A percentile compares a stretch with the other conserved stretches of the same genome.
Conservation (phyloP, 2,329 filamentous ascomycete species). For the Pseudocercospora ulei region DNA sequence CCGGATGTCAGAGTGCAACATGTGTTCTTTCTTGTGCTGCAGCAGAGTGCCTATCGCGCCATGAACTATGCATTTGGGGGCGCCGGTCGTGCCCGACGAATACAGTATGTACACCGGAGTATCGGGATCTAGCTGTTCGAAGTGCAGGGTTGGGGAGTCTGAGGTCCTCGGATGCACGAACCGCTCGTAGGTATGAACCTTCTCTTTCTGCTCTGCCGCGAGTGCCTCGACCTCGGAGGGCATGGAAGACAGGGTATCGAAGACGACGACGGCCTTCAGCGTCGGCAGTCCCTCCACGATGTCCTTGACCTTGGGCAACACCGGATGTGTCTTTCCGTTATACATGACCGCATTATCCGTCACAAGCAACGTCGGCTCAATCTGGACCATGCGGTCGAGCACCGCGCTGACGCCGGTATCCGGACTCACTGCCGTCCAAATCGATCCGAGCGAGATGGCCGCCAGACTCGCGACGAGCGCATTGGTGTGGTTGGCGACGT, state of each 20-base stretch:
- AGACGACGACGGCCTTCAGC: slow-evolving; percentile 62
- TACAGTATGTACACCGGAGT: slow-evolving; percentile 92
- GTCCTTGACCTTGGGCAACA: slow-evolving; percentile 65
- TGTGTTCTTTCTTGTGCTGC: slow-evolving; percentile 95
- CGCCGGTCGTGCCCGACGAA: slow-evolving; percentile 77
- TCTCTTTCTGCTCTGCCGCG: slow-evolving; percentile 12
- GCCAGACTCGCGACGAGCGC: slow-evolving; percentile 82
- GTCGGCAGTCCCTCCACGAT: slow-evolving; percentile 59
- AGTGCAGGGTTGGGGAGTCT: slow-evolving; percentile 37
- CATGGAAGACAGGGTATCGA: slow-evolving; percentile 52
- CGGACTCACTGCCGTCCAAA: slow-evolving; percentile 89
- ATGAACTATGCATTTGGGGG: slow-evolving; percentile 90
- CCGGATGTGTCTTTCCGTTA: slow-evolving; percentile 82
- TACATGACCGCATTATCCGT: slow-evolving; percentile 82
- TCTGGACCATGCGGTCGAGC: slow-evolving; percentile 75
- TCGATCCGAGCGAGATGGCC: slow-evolving; percentile 67
- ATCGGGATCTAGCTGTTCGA: slow-evolving; percentile 69
- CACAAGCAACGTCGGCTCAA: slow-evolving; percentile 71
- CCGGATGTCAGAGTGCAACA: slow-evolving; percentile 72
- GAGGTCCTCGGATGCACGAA: slow-evolving; percentile 38
- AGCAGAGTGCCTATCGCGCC: slow-evolving; percentile 80
- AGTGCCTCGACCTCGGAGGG: slow-evolving; percentile 31
- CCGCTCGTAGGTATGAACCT: slow-evolving; percentile 22
- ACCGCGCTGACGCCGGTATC: slow-evolving; percentile 89
- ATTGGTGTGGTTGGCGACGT: slow-evolving; percentile 81